Evolutionary conservation across 352 stramenopile genomes (phyloP).

Genomic region (Globisporangium paddicum): DNA sequence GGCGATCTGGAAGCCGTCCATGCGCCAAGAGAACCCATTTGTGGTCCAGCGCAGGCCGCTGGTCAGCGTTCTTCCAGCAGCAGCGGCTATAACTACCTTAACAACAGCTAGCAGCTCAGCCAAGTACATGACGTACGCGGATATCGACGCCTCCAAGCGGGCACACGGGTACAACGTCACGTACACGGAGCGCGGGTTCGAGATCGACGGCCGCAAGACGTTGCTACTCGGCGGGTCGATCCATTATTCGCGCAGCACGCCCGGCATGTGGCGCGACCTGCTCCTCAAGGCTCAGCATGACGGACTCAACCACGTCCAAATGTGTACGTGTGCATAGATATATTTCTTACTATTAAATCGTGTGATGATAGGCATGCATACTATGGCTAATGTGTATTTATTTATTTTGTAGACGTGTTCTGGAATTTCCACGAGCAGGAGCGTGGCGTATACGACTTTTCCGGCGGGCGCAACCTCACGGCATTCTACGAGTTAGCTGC

Average conservation of each 20-base stretch:
- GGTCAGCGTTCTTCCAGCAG: background rate
- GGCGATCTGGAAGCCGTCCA: conserved; percentile 30
- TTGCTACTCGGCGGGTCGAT: conserved; percentile 68
- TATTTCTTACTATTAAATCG: too few species aligned
- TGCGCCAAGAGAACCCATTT: conserved; percentile 42
- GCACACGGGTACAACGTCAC: conserved; percentile 43
- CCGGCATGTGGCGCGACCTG: conserved; percentile 47
- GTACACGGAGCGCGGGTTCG: conserved; percentile 48
- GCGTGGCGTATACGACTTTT: conserved; percentile 49
- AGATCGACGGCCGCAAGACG: conserved; percentile 48
- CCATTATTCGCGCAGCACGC: conserved; percentile 51
- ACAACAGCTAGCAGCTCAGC: background rate
- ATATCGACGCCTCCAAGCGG: conserved; percentile 35
- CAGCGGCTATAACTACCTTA: too few species aligned
- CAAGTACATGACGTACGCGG: conserved; percentile 58
- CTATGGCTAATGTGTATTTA: too few species aligned
- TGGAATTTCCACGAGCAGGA: conserved; percentile 68
- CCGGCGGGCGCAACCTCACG: conserved; percentile 46
- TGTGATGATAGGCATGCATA: too few species aligned
- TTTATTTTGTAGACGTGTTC: conserved; percentile 51
- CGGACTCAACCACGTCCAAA: conserved; percentile 67
- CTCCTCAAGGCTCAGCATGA: conserved; percentile 62
- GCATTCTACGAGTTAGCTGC: conserved; percentile 55
- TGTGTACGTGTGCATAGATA: conserved; percentile 66
- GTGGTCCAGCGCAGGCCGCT: background rate